phyloP scores from a whole-genome alignment of 192 early-diverging fungal genomes.

The Podila clonocystis region DNA sequence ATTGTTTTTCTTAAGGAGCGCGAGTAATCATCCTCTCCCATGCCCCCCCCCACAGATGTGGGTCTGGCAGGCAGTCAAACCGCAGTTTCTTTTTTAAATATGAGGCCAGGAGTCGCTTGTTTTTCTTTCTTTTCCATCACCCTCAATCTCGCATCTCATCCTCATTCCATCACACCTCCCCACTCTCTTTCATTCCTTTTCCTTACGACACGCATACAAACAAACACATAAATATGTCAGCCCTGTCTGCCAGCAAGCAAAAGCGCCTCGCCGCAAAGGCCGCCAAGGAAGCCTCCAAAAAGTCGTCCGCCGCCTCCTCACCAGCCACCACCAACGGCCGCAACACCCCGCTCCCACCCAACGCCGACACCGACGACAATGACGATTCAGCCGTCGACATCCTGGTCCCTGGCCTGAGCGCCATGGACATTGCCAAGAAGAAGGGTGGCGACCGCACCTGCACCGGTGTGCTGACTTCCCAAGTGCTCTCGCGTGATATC shows the following conservation, averaged over 20 bases:
- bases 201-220: neutral
- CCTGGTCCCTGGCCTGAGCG: constrained; percentile 32
- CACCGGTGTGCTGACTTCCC: constrained; percentile 92
- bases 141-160: neutral
- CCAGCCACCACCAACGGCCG: constrained; percentile 47
- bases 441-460: constrained; percentile 85
- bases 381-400: neutral
- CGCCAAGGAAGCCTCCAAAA: constrained; percentile 61
- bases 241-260: constrained; percentile 77
- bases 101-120: neutral
- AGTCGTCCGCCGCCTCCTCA: constrained; percentile 49
- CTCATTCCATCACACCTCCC: constrained; percentile 3
- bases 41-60: too few relatives aligned
- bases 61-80: too few relatives aligned
- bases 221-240: constrained; percentile 21
- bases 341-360: constrained; percentile 32
- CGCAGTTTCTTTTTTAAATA: neutral
- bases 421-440: constrained; percentile 66
- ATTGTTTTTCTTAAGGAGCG: too few relatives aligned
- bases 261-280: constrained; percentile 83
- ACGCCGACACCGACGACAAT: constrained; percentile 12
- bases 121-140: neutral
- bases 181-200: neutral
- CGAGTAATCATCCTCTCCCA: too few relatives aligned
- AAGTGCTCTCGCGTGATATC: constrained; percentile 90